These are phyloP conservation scores for Fusarium coffeatum DNA, from an alignment of 2,329 filamentous ascomycete genomes.

Conservation along the genomic window DNA sequence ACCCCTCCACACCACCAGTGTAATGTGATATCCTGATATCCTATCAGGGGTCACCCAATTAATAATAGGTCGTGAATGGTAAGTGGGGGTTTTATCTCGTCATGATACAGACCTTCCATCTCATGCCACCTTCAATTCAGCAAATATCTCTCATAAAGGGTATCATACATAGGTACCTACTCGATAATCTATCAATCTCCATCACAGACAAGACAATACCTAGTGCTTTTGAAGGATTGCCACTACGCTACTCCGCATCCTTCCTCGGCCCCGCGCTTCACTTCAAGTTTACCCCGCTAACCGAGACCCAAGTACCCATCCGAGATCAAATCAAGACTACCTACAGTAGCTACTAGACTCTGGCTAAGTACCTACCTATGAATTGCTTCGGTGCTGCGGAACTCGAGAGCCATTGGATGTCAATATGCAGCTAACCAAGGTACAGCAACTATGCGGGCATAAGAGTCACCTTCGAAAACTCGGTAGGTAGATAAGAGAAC, in stretches of 20 bases:
- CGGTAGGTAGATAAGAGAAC: constrained; percentile 23
- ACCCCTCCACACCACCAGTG: constrained; percentile 31
- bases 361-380: background rate
- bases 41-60: constrained; percentile 9
- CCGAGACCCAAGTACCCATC: constrained; percentile 14
- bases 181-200: too few relatives aligned
- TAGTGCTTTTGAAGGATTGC: background rate
- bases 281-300: constrained; percentile 40
- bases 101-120: constrained; percentile 22
- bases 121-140: constrained; percentile 2
- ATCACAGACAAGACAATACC: background rate
- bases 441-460: constrained; percentile 23
- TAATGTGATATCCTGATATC: constrained; percentile 7
- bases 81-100: constrained; percentile 6
- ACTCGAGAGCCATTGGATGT: constrained; percentile 13
- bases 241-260: constrained; percentile 31
- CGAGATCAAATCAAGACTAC: constrained; percentile 12
- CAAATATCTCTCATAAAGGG: background rate
- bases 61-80: constrained; percentile 31
- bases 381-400: constrained; percentile 42
- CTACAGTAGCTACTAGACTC: constrained; percentile 16
- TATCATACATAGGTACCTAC: background rate
- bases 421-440: background rate
- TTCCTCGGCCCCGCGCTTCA: constrained; percentile 11
- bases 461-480: constrained; percentile 7